Conservation (phyloP, 2,329 filamentous ascomycete genomes). For the Monosporascus sp. region DNA sequence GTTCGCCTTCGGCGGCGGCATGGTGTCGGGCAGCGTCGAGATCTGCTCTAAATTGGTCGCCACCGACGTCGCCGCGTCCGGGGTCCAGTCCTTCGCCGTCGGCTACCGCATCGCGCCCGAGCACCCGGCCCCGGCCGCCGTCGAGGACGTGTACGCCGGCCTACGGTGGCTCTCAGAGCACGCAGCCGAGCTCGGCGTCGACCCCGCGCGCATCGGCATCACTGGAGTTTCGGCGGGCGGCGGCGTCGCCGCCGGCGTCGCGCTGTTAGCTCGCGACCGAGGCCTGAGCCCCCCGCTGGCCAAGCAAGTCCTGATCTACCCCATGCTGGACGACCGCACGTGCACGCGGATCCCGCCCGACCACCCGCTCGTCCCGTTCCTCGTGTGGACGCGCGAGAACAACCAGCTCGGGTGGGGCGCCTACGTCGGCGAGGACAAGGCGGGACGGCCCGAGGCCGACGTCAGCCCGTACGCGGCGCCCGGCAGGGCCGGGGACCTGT, state of each 20-base stretch:
- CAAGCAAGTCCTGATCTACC: slow-evolving; percentile 27
- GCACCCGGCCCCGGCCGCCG: slow-evolving; percentile 40
- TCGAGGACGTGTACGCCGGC: slow-evolving; percentile 44
- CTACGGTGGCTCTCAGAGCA: slow-evolving; percentile 34
- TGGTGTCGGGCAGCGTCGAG: not conserved
- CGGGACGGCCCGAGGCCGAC: slow-evolving; percentile 10
- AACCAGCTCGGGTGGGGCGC: slow-evolving; percentile 14
- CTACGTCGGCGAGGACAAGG: slow-evolving; percentile 14
- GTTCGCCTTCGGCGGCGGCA: not conserved
- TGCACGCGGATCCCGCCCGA: not conserved
- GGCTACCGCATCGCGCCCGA: slow-evolving; percentile 49
- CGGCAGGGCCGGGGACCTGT: slow-evolving; percentile 17
- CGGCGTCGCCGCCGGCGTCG: slow-evolving; percentile 44
- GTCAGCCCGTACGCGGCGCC: slow-evolving; percentile 20
- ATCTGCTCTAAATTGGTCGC: not conserved
- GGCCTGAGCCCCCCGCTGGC: slow-evolving; percentile 21
- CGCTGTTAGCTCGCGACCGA: slow-evolving; percentile 36
- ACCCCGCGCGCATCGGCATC: slow-evolving; percentile 18
- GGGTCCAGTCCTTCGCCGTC: slow-evolving; percentile 20
- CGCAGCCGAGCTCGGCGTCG: slow-evolving; percentile 23
- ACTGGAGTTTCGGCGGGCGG: slow-evolving; percentile 38
- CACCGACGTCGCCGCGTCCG: not conserved
- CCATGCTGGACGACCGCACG: slow-evolving; percentile 28
- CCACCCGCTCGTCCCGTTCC: slow-evolving; percentile 9
- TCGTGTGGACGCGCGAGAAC: slow-evolving; percentile 4